Evolutionary conservation across 2,329 filamentous ascomycete species (phyloP).

Genomic region (Magnaporthiopsis poae): DNA sequence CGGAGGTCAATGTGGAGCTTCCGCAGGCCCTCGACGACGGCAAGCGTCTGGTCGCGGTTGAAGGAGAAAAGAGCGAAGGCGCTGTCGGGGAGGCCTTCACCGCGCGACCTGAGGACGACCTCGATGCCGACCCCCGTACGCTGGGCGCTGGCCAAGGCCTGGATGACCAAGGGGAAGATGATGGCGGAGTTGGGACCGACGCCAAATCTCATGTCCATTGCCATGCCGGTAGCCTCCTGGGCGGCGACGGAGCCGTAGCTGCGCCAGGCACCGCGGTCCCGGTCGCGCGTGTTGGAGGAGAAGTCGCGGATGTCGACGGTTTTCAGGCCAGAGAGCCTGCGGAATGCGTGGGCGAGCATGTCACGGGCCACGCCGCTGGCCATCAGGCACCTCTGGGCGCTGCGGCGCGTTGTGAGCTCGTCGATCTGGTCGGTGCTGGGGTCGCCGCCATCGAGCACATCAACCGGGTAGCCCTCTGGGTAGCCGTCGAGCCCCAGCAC

Average conservation of each 20-base stretch:
- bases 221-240: conserved; percentile 23
- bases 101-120: conserved; percentile 29
- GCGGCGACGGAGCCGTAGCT: conserved; percentile 43
- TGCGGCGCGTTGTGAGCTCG: not conserved
- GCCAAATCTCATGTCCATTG: conserved; percentile 10
- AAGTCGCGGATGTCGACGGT: conserved; percentile 52
- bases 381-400: conserved; percentile 24
- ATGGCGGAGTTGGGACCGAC: conserved; percentile 16
- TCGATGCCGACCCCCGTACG: conserved; percentile 35
- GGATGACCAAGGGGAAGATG: conserved; percentile 31
- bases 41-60: conserved; percentile 25
- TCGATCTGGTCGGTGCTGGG: not conserved
- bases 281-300: conserved; percentile 35
- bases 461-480: not conserved
- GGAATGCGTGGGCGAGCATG: conserved; percentile 48
- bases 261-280: conserved; percentile 41
- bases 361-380: conserved; percentile 37
- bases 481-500: conserved; percentile 36
- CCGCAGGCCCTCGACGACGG: conserved; percentile 35
- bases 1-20: conserved; percentile 31
- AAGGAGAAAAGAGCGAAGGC: conserved; percentile 38
- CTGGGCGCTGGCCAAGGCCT: conserved; percentile 31
- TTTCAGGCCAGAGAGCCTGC: conserved; percentile 42
- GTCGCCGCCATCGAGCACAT: too few relatives aligned
- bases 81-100: conserved; percentile 24